A percentile compares a stretch with the other conserved stretches of the same genome.
These are phyloP conservation scores for Piper longum DNA, from an alignment of 164 flowering plant species.

Conservation along the genomic window DNA sequence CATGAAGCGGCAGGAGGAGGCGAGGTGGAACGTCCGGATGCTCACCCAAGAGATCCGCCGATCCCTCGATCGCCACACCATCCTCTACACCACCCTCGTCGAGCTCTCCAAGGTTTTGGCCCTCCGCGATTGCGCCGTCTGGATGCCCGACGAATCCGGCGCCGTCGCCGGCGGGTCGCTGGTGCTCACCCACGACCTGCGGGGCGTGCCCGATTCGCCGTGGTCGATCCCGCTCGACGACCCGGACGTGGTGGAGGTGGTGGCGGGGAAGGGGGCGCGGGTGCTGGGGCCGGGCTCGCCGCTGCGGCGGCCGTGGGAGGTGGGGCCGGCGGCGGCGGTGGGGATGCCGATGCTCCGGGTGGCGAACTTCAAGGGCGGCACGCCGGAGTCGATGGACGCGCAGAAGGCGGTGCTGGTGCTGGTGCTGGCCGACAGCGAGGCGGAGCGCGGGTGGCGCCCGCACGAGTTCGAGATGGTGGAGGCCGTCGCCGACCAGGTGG, in stretches of 20 bases:
- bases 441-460: slow-evolving; percentile 8
- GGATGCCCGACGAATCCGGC: slow-evolving; percentile 11
- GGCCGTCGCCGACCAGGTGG: slow-evolving; percentile 28
- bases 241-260: slow-evolving; percentile 8
- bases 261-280: slow-evolving; percentile 3
- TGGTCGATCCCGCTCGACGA: slow-evolving; percentile 6
- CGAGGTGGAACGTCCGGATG: slow-evolving; percentile 15
- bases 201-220: not conserved
- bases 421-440: slow-evolving; percentile 11
- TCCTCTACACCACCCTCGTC: slow-evolving; percentile 13
- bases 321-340: slow-evolving; percentile 11
- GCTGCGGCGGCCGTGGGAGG: slow-evolving; percentile 5
- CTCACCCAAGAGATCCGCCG: slow-evolving; percentile 10
- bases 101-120: slow-evolving; percentile 12
- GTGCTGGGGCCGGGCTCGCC: slow-evolving; percentile 9
- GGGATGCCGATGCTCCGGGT: slow-evolving; percentile 21
- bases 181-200: slow-evolving; percentile 9
- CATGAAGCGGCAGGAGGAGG: slow-evolving; percentile 12
- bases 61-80: slow-evolving; percentile 10
- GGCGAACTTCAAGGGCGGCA: slow-evolving; percentile 19
- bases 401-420: slow-evolving; percentile 20
- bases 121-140: slow-evolving; percentile 12
- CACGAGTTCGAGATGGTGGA: slow-evolving; percentile 22
- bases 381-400: slow-evolving; percentile 12
- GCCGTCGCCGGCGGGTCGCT: not conserved